Base-by-base conservation (phyloP, 1,139 yeast genomes). In the Zygosaccharomyces sapae region DNA sequence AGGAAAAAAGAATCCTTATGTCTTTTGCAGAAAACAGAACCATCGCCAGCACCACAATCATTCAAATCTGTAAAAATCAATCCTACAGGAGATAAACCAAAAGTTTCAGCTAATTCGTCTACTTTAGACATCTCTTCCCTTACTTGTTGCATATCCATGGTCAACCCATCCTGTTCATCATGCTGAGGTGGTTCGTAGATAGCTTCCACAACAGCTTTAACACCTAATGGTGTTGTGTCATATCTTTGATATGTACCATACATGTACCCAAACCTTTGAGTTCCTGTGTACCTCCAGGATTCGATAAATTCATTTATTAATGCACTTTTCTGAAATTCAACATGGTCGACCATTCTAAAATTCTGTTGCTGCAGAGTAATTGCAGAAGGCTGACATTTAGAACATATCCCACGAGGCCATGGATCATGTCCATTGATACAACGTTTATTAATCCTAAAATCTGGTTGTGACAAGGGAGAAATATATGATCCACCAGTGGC, bases 301-400 rank as follows among this genome's bases (percentile, higher is more conserved):
- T 92, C 94, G 49, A 92, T 87, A 66, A 94, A 92, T 36, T 76
- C 73, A 65, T 92, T 87, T 48, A 94, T 78, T 30, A 89, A 77
- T 3, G 74, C 72, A 40, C 89, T 79, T 52, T 80, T 80, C 16
- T 89, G 81, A 67, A 90, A 86, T 65, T 92, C 97, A 27, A 92
- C 94, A 70, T 92, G 97, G 67, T 92, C 99, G 16, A 94, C 96
- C 96, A 92, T 87, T 61, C 99, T 77, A 66, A 86, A 92, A 42
- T 77, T 74, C 66, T 92, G 98, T 64, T 83, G 89, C 64, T 86
- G 95, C 52, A 92, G 73, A 0, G 97, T 89, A 49, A 92, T 88
- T 0, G 96, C 95, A 1, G 96, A 81, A 0, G 98, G 97, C 66
- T 90, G 97, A 67, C 98, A 92, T 66, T 89, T 88, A 12, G 96